Evolutionary conservation across 345 rosid species (phyloP).

Genomic region (Cochlearia excelsa): DNA sequence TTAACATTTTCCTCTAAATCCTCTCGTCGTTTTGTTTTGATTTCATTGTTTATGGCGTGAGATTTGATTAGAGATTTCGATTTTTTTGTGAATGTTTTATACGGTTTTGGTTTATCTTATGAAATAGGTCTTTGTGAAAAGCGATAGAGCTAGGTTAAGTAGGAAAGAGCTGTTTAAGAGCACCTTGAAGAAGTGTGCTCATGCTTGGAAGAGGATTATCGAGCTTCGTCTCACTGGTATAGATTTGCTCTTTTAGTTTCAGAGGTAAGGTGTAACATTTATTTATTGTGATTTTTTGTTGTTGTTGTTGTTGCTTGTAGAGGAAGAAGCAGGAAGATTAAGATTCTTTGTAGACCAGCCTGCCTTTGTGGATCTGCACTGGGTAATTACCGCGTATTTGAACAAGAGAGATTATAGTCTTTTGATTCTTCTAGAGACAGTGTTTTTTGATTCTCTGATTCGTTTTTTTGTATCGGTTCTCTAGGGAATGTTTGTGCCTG

Average conservation of each 20-base stretch:
- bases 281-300: background rate
- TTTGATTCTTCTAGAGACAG: too few relatives aligned
- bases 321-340: constrained; percentile 72
- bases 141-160: constrained; percentile 56
- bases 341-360: constrained; percentile 82
- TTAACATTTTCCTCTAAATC: too few relatives aligned
- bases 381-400: too few relatives aligned
- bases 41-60: too few relatives aligned
- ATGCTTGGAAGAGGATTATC: constrained; percentile 80
- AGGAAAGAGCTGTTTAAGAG: constrained; percentile 96
- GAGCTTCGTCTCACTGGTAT: constrained; percentile 90
- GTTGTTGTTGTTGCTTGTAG: constrained; percentile 49
- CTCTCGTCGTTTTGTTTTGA: too few relatives aligned
- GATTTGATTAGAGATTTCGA: too few relatives aligned
- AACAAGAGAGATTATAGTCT: too few relatives aligned
- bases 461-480: too few relatives aligned
- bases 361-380: constrained; percentile 87
- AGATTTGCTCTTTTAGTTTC: constrained; percentile 10
- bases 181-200: constrained; percentile 74
- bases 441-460: too few relatives aligned
- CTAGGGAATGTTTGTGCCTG: constrained; percentile 96
- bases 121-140: constrained; percentile 74
- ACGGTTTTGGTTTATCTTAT: too few relatives aligned
- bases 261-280: background rate
- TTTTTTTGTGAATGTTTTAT: too few relatives aligned